Evolutionary conservation across 2,329 filamentous ascomycete species (phyloP), one percentile per base, ranked within the genome.

Genomic region (Xylariaceae sp.): DNA sequence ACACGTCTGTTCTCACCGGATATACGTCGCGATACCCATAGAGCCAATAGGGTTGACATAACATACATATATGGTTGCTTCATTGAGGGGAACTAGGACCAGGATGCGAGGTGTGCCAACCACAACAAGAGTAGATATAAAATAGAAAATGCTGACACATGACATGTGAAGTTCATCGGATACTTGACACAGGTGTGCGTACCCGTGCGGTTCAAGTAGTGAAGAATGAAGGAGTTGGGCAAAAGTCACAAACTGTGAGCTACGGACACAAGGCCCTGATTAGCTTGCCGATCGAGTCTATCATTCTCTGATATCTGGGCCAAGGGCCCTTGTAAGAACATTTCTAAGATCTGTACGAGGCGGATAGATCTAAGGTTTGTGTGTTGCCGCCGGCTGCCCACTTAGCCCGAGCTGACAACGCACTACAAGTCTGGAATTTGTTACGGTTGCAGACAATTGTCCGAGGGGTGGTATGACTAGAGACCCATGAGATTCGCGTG

Each of bases 1-100:
- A 59, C 66, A 58, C 52, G 56, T 61, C 57, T 50, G 55, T 47
- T 37, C 24, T 53, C 33, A 44, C 63, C 54, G 34, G 29, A 33
- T 58, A 57, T 56, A 45, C 55, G 60, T 40, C 49, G 39, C 48
- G 36, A 57, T 57, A 56, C 37, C 53, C 19, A 8, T n/a, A 29
- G 45, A 53, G 43, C 66, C 66, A 69, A 69, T 69, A 57, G 56
- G 62, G 47, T 39, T 36, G 40, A 21, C 31, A 53, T 44, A 51
- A 55, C 37, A 43, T 47, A 45, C 34, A 53, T 24, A 49, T 51
- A 23, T 45, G 41, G 43, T 52, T 50, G 51, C 39, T 49, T 60
- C 36, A 40, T 52, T 43, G 24, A 45, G 17, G 40, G 29, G 24
- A 50, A 37, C 33, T 36, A 46, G 49, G 47, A 47, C 41, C 26